Evolutionary conservation across 352 stramenopile species (phyloP).

Genomic region (Aphanomyces astaci): DNA sequence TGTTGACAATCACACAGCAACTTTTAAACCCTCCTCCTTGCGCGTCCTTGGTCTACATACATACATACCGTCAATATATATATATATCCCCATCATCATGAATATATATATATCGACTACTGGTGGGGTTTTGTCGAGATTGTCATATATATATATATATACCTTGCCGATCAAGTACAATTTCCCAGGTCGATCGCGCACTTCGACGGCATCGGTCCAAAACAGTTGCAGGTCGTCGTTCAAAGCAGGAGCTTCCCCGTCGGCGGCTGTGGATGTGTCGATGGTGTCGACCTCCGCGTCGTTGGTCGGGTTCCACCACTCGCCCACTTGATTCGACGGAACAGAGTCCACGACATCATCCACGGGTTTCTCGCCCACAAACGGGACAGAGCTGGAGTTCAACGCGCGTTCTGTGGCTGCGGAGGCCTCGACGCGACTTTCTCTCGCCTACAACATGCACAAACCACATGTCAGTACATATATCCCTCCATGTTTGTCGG

Average conservation of each 20-base stretch:
- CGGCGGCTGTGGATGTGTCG: conserved; percentile 30
- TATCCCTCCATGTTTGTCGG: conserved; percentile 37
- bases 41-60: conserved; percentile 30
- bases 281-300: conserved; percentile 25
- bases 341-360: conserved; percentile 35
- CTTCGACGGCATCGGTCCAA: conserved; percentile 96
- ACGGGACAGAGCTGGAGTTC: too few species aligned
- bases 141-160: too few species aligned
- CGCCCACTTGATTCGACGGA: conserved; percentile 77
- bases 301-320: conserved; percentile 60
- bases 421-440: conserved; percentile 32
- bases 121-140: too few species aligned
- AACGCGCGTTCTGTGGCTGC: conserved; percentile 4
- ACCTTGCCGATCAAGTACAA: conserved; percentile 98
- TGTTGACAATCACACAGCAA: conserved; percentile 94
- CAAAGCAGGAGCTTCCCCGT: conserved; percentile 30
- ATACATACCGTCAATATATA: too few species aligned
- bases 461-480: conserved; percentile 60
- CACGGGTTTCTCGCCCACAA: too few species aligned
- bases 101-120: too few species aligned
- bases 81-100: too few species aligned
- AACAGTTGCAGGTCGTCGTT: conserved; percentile 90
- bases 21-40: conserved; percentile 87
- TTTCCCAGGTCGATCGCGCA: conserved; percentile 87
- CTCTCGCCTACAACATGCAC: conserved; percentile 49